phyloP scores from a whole-genome alignment of 352 stramenopile genomes.

The Hyphochytrium catenoides region DNA sequence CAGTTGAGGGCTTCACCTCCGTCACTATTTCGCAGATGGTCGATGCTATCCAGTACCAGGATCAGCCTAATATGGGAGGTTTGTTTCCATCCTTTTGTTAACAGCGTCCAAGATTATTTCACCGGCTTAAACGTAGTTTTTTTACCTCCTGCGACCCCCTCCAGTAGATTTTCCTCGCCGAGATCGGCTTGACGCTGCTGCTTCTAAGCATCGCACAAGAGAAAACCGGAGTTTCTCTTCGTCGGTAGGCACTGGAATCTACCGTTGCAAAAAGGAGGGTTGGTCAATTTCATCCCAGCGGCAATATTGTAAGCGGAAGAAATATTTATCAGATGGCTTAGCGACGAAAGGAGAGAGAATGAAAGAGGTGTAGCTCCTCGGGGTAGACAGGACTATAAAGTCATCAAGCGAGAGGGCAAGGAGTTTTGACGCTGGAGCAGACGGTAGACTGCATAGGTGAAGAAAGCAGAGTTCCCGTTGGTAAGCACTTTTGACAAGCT shows the following conservation, averaged over 20 bases:
- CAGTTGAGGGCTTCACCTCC: slow-evolving; percentile 55
- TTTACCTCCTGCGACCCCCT: slow-evolving; percentile 18
- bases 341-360: too few species aligned
- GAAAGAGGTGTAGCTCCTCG: too few species aligned
- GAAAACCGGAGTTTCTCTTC: slow-evolving; percentile 65
- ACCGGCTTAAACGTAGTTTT: slow-evolving; percentile 11
- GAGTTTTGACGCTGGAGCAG: too few species aligned
- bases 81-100: too few species aligned
- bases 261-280: not conserved
- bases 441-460: too few species aligned
- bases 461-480: too few species aligned
- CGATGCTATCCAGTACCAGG: slow-evolving; percentile 44
- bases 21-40: slow-evolving; percentile 46
- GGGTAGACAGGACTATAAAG: too few species aligned
- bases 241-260: slow-evolving; percentile 35
- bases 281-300: too few species aligned
- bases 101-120: too few species aligned
- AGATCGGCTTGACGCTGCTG: slow-evolving; percentile 17
- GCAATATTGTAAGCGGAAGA: too few species aligned
- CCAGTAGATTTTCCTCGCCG: slow-evolving; percentile 12
- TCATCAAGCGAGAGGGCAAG: too few species aligned
- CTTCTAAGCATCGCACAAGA: slow-evolving; percentile 39
- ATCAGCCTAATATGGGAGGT: slow-evolving; percentile 51
- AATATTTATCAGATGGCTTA: too few species aligned
- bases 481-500: not conserved